phyloP scores from a whole-genome alignment of 148 eudicot genomes.

The Suaeda aralocaspica region DNA sequence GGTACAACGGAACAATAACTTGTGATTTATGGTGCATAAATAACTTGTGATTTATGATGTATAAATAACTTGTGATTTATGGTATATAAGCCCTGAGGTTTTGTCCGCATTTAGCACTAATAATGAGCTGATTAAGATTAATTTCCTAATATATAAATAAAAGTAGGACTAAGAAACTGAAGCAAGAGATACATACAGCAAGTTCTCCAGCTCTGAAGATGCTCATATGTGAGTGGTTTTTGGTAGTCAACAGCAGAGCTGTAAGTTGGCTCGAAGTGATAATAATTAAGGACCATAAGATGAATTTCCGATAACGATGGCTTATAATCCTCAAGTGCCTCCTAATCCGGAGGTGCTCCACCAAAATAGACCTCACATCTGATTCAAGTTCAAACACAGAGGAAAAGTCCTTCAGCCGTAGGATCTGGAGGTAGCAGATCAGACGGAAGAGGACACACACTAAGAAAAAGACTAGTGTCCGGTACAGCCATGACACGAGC shows the following conservation, averaged over 20 bases:
- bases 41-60: no score
- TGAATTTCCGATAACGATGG: slow-evolving; percentile 72
- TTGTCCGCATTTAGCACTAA: no score
- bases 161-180: no score
- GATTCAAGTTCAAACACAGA: slow-evolving; percentile 56
- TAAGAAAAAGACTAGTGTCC: slow-evolving; percentile 72
- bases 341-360: slow-evolving; percentile 78
- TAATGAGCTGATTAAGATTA: no score
- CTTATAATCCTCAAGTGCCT: slow-evolving; percentile 75
- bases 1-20: no score
- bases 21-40: no score
- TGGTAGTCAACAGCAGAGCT: slow-evolving; percentile 59
- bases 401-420: slow-evolving; percentile 76
- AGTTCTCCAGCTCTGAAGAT: slow-evolving; percentile 78
- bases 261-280: slow-evolving; percentile 67
- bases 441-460: slow-evolving; percentile 91
- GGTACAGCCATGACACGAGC: slow-evolving; percentile 81
- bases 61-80: no score
- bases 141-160: no score
- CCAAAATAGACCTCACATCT: slow-evolving; percentile 66
- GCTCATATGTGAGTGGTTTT: slow-evolving; percentile 40
- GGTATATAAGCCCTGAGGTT: no score
- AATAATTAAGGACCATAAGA: slow-evolving; percentile 52
- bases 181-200: slow-evolving; percentile 46
- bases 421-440: slow-evolving; percentile 83